Conservation (phyloP, 176 grass and related monocot species). For the bread wheat (Triticum aestivum) region IWGSC_CS_RefSeq_v2.1 NC_057798.1:401631103-401631602, state of each 20-base stretch:
- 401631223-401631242: neutral
- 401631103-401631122: neutral
- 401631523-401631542: slow-evolving; percentile 31
- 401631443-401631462: neutral
- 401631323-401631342: neutral
- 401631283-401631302: slow-evolving; percentile 76
- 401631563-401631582: neutral
- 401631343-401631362: neutral
- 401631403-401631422: slow-evolving; percentile 32
- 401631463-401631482: slow-evolving; percentile 12
- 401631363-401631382: neutral
- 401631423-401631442: neutral
- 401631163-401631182: too few species aligned
- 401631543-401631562: neutral
- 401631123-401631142: neutral
- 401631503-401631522: slow-evolving; percentile 75
- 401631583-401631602: neutral
- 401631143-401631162: neutral
- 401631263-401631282: slow-evolving; percentile 7
- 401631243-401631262: neutral
- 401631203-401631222: neutral
- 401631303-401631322: slow-evolving; percentile 52
- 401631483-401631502: slow-evolving; percentile 37
- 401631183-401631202: too few species aligned
- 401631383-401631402: neutral